Base-by-base conservation (phyloP, 1,139 yeast species). In the Geotrichum phurueaensis region DNA sequence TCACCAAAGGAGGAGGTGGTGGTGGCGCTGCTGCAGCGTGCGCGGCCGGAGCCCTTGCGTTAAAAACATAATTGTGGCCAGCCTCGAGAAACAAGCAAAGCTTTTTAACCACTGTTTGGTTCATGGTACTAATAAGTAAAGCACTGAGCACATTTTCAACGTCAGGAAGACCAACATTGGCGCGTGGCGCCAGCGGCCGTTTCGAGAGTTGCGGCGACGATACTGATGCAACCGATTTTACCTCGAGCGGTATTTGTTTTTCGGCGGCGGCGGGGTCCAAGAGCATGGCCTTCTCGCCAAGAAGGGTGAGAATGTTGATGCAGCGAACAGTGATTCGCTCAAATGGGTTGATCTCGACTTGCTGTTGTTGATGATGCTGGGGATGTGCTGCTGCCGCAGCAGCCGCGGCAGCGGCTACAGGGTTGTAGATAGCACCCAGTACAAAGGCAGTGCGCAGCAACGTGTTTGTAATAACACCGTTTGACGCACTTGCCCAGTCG, bases 381-480 rank as follows among this genome's bases (percentile, higher is more conserved):
- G 45, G 45, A 18, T 39, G 45, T 2, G 45, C 45, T 15, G 45
- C 70, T 74, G 22, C 58, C 3, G 45, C 53, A 22, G 43, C 59
- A 45, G 31, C 70, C 73, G 22, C 58, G 1, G 47, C 53, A 20
- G 43, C 59, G 50, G 31, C 61, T 36, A 63, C 54, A 9, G 63
- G 59, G 10, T 64, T 65, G 25, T 65, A 64, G 51, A 70, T 64
- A 1, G 72, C 70, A 0, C 78, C 78, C 60, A 75, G 65, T 3
- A 75, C 74, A 63, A 74, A 72, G 29, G 77, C 70, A 13, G 76
- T 75, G 31, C 84, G 79, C 18, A 82, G 74, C 51, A 85, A 70
- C 31, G 80, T 78, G 33, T 45, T 50, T 6, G 51, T 54, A 5
- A 54, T 47, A 13, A 36, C 51, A 25, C 48, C 57, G 12, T 31